A percentile compares a stretch with the other conserved stretches of the same genome.
These are phyloP conservation scores for Suhomyces guaymorum DNA, from an alignment of 1,139 yeast genomes.

Conservation along the genomic window DNA sequence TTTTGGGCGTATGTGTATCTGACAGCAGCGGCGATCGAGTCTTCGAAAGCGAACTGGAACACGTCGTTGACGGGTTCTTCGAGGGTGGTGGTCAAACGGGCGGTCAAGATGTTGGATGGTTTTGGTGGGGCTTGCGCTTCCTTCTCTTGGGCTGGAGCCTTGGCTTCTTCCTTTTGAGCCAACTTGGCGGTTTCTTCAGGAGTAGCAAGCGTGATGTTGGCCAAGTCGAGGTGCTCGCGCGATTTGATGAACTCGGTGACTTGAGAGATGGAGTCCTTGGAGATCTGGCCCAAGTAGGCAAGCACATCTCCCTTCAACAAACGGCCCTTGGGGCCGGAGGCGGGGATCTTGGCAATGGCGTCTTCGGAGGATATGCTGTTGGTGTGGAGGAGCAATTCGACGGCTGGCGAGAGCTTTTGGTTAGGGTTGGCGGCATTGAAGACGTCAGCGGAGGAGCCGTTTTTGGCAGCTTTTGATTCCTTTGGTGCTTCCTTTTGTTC, in stretches of 20 bases:
- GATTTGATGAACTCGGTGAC: conserved; percentile 59
- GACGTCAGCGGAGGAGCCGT: conserved; percentile 20
- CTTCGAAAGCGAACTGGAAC: conserved; percentile 35
- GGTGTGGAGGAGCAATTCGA: conserved; percentile 60
- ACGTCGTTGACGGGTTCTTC: conserved; percentile 29
- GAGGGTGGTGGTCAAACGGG: conserved; percentile 29
- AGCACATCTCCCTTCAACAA: conserved; percentile 87
- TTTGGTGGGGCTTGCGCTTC: conserved; percentile 25
- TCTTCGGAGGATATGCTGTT: conserved; percentile 66
- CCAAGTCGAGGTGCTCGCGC: conserved; percentile 71
- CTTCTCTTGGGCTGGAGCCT: conserved; percentile 16
- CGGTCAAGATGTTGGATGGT: conserved; percentile 32
- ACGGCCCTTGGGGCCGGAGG: conserved; percentile 89
- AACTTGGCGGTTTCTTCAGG: conserved; percentile 25
- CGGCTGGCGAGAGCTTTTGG: conserved; percentile 81
- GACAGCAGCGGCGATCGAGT: conserved; percentile 33
- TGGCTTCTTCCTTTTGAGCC: conserved; percentile 20
- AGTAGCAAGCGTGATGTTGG: conserved; percentile 60
- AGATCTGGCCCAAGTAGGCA: conserved; percentile 75
- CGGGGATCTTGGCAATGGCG: conserved; percentile 69
- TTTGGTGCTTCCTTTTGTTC: not conserved
- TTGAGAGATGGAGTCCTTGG: conserved; percentile 50
- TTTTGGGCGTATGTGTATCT: conserved; percentile 43
- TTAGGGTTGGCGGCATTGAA: conserved; percentile 55
- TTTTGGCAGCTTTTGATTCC: conserved; percentile 8